phyloP scores from a whole-genome alignment of 768 basidiomycete genomes.

The Collybia sordida region DNA sequence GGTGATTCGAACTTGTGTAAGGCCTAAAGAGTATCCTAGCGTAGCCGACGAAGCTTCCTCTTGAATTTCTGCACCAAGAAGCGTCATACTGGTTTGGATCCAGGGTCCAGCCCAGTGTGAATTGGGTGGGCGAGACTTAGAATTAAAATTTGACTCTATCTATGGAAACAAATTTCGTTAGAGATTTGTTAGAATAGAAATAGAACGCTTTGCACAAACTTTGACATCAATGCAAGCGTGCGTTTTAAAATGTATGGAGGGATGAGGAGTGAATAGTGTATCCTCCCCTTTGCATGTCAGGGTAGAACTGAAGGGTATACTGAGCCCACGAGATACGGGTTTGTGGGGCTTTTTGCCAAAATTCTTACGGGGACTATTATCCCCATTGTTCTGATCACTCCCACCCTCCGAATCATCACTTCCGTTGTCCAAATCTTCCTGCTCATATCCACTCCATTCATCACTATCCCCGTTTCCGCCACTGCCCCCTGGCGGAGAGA shows the following conservation, averaged over 20 bases:
- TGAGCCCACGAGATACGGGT: neutral
- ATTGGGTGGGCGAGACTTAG: neutral
- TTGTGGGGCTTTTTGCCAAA: neutral
- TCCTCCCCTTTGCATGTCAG: neutral
- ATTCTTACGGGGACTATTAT: neutral
- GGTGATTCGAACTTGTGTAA: neutral
- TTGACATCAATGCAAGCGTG: conserved; percentile 1
- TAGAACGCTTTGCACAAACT: neutral
- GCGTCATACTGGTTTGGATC: neutral
- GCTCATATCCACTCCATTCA: too few species aligned
- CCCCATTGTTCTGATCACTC: neutral
- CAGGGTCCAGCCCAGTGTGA: neutral
- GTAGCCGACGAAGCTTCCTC: neutral
- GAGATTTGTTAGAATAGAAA: neutral
- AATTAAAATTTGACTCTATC: neutral
- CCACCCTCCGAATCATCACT: too few species aligned
- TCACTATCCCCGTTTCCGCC: neutral
- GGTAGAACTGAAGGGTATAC: neutral
- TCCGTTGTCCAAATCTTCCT: too few species aligned
- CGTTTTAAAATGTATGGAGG: neutral
- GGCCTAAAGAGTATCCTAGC: neutral
- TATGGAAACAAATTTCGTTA: neutral
- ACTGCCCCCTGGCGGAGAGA: neutral
- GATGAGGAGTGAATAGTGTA: neutral
- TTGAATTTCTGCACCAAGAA: neutral